A percentile compares a stretch with the other conserved stretches of the same genome.
phyloP scores from a whole-genome alignment of 257 asterid genomes.

The Cruciata laevipes region DNA sequence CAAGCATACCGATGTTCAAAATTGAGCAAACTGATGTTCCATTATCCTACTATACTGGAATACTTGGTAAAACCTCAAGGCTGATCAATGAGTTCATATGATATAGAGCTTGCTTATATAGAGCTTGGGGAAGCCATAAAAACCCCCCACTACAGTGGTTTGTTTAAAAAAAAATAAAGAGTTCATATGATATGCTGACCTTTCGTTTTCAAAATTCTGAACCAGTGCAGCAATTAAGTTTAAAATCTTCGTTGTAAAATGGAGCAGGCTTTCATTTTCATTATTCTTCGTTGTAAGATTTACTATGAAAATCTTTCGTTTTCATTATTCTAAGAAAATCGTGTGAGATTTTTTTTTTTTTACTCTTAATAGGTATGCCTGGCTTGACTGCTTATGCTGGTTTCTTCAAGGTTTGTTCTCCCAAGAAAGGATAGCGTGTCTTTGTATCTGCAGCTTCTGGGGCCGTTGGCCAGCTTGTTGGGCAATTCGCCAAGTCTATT shows the following conservation, averaged over 20 bases:
- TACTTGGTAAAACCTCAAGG: slow-evolving; percentile 29
- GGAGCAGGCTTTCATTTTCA: too few relatives aligned
- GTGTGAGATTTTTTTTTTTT: too few relatives aligned
- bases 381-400: slow-evolving; percentile 34
- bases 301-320: too few relatives aligned
- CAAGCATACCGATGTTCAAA: slow-evolving; percentile 34
- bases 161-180: too few relatives aligned
- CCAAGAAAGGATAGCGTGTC: slow-evolving; percentile 29
- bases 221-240: not conserved
- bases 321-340: not conserved
- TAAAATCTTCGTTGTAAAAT: not conserved
- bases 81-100: not conserved
- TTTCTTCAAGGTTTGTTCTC: slow-evolving; percentile 28
- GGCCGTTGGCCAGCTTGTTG: slow-evolving; percentile 34
- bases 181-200: not conserved
- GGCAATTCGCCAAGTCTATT: slow-evolving; percentile 23
- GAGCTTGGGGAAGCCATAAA: too few relatives aligned
- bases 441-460: slow-evolving; percentile 31
- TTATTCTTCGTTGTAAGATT: not conserved
- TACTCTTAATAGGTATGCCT: slow-evolving; percentile 18
- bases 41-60: slow-evolving; percentile 38
- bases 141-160: too few relatives aligned
- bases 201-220: not conserved
- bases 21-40: slow-evolving; percentile 34
- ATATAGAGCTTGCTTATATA: too few relatives aligned